These are phyloP conservation scores for Zygosaccharomyces sapae DNA, from an alignment of 1,139 yeast genomes.

Conservation along the genomic window DNA sequence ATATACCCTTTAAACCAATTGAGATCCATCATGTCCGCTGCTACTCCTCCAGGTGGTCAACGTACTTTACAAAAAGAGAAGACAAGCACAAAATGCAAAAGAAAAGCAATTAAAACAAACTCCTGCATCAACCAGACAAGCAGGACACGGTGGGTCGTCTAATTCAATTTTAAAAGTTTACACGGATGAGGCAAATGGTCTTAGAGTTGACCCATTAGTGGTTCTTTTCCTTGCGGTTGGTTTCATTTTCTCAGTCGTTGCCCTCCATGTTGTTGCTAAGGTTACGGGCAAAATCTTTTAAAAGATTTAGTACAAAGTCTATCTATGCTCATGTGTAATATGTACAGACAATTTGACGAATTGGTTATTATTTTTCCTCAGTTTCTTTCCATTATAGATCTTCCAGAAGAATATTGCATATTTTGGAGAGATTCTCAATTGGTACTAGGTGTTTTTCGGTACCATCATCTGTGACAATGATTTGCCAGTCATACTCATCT, in stretches of 20 bases:
- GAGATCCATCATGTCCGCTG: slow-evolving; percentile 18
- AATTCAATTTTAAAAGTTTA: slow-evolving; percentile 91
- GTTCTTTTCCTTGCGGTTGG: slow-evolving; percentile 95
- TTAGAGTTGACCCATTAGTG: slow-evolving; percentile 93
- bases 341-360: slow-evolving; percentile 12
- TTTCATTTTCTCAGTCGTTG: slow-evolving; percentile 90
- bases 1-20: neutral
- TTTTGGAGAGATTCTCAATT: slow-evolving; percentile 43
- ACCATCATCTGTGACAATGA: slow-evolving; percentile 22
- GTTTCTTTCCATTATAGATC: slow-evolving; percentile 43
- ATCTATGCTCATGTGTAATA: slow-evolving; percentile 8
- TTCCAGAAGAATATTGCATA: slow-evolving; percentile 42
- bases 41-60: slow-evolving; percentile 69
- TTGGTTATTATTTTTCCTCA: too few species aligned
- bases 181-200: slow-evolving; percentile 96
- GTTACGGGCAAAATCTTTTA: slow-evolving; percentile 62
- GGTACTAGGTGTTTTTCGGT: slow-evolving; percentile 52
- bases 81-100: slow-evolving; percentile 84
- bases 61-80: slow-evolving; percentile 82
- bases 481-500: slow-evolving; percentile 40
- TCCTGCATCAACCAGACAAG: slow-evolving; percentile 89
- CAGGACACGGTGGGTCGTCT: slow-evolving; percentile 96
- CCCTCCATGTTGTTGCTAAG: slow-evolving; percentile 89
- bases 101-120: slow-evolving; percentile 64
- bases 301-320: neutral